Evolutionary conservation across 495 filamentous ascomycete species (phyloP).

Genomic region (Friedmanniomyces simplex): DNA sequence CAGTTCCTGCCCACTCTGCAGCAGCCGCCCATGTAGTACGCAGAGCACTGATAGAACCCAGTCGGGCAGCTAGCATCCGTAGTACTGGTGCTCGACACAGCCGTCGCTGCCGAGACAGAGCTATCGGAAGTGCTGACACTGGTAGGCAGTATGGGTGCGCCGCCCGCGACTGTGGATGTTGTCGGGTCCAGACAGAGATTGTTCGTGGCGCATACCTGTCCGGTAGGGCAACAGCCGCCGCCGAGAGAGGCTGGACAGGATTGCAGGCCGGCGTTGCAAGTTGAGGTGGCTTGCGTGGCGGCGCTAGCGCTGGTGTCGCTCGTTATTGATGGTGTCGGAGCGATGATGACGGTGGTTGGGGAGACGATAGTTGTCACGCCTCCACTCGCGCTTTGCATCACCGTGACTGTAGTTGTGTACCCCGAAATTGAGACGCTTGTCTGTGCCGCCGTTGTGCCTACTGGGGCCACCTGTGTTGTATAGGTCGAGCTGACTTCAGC

Average conservation of each 20-base stretch:
- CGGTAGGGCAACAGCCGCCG: constrained; percentile 35
- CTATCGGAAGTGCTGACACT: constrained; percentile 26
- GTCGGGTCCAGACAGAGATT: constrained; percentile 19
- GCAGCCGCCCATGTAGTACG: constrained; percentile 59
- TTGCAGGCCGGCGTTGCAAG: constrained; percentile 50
- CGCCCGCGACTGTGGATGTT: constrained; percentile 22
- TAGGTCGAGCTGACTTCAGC: constrained; percentile 2
- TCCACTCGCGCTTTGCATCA: constrained; percentile 5
- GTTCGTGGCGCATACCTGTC: constrained; percentile 24
- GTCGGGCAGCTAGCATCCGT: constrained; percentile 47
- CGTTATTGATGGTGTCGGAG: constrained; percentile 14
- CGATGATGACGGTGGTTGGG: constrained; percentile 4
- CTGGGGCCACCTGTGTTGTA: background rate
- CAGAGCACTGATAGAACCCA: constrained; percentile 64
- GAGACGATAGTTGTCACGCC: constrained; percentile 3
- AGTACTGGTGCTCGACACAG: constrained; percentile 28
- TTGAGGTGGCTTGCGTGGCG: constrained; percentile 15
- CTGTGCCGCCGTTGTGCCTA: background rate
- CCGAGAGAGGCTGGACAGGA: constrained; percentile 32
- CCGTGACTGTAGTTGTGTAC: constrained; percentile 13
- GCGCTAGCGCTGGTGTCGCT: constrained; percentile 15
- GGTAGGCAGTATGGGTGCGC: constrained; percentile 45
- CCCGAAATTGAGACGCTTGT: background rate
- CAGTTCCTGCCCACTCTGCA: constrained; percentile 79
- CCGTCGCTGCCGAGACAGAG: background rate